Conservation (phyloP, 352 stramenopile genomes). For the Halophytophthora polymorphica region DNA sequence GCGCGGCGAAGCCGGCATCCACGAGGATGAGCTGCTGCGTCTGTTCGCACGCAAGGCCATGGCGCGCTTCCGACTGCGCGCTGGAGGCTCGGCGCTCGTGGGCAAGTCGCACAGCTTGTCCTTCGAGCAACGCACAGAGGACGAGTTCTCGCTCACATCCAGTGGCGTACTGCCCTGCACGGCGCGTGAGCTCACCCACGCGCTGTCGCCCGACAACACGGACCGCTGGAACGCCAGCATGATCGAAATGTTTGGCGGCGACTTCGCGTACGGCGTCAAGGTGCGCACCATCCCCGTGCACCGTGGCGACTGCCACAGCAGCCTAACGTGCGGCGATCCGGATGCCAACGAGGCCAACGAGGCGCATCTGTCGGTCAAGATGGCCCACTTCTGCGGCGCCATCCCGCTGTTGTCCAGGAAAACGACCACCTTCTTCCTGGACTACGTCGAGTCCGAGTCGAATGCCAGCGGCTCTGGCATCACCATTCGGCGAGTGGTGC, state of each 20-base stretch:
- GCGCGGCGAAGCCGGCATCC: background rate
- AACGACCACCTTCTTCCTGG: slow-evolving; percentile 14
- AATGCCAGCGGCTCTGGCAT: background rate
- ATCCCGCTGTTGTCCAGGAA: slow-evolving; percentile 16
- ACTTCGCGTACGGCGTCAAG: slow-evolving; percentile 22
- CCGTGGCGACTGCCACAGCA: too few relatives aligned
- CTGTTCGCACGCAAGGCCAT: slow-evolving; percentile 12
- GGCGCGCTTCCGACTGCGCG: slow-evolving; percentile 5
- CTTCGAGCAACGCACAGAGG: slow-evolving; percentile 8
- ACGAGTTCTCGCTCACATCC: slow-evolving; percentile 16
- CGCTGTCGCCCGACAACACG: slow-evolving; percentile 16
- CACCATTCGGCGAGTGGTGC: slow-evolving; percentile 14
- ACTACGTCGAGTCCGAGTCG: slow-evolving; percentile 15
- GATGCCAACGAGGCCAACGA: background rate
- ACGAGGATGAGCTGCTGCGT: slow-evolving; percentile 12
- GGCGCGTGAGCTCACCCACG: slow-evolving; percentile 14
- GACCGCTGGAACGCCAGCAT: slow-evolving; percentile 31
- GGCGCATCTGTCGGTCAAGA: slow-evolving; percentile 21
- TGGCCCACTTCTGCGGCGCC: slow-evolving; percentile 13
- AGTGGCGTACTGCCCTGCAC: slow-evolving; percentile 21
- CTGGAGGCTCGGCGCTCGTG: slow-evolving; percentile 1
- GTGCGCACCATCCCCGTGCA: slow-evolving; percentile 15
- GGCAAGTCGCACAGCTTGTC: slow-evolving; percentile 5
- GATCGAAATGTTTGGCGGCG: slow-evolving; percentile 17
- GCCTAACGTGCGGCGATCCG: too few relatives aligned